Conservation (phyloP, 331 rosid species). For the Telfairia occidentalis region DNA sequence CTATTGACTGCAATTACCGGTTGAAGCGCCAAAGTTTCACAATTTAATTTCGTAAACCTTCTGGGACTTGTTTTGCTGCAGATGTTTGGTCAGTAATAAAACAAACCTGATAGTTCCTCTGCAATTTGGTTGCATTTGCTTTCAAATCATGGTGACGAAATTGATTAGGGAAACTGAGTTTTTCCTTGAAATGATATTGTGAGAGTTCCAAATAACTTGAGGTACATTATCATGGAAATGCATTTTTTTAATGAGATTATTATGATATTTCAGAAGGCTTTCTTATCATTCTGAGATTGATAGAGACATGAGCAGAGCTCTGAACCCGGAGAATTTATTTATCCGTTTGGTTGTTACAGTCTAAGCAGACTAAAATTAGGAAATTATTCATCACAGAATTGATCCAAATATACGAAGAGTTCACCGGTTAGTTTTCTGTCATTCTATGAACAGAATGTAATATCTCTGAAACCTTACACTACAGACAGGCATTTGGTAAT, state of each 20-base stretch:
- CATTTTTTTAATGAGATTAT: not conserved
- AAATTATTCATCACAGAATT: not conserved
- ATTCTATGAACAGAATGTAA: not conserved
- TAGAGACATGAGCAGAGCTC: not conserved
- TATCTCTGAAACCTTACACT: not conserved
- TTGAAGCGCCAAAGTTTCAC: conserved; percentile 9
- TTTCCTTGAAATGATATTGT: conserved; percentile 5
- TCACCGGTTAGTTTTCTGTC: not conserved
- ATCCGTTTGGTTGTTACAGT: not conserved
- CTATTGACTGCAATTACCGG: conserved; percentile 35
- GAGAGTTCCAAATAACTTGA: not conserved
- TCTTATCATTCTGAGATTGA: not conserved
- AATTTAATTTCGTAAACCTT: not conserved
- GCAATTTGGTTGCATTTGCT: conserved; percentile 6
- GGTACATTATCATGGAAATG: conserved; percentile 1
- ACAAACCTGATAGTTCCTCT: not conserved
- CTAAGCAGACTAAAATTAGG: not conserved
- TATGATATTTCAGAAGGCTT: not conserved
- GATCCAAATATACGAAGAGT: not conserved
- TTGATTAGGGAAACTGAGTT: not conserved
- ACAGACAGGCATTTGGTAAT: not conserved
- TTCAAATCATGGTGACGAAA: not conserved
- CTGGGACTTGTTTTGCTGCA: conserved; percentile 7
- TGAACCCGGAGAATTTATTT: not conserved
- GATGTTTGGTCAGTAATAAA: conserved; percentile 12